Percentiles rank a stretch among this genome's conserved stretches.
Evolutionary conservation across 106 monocot species (phyloP).

Genomic region (Ottelia alismoides): DNA sequence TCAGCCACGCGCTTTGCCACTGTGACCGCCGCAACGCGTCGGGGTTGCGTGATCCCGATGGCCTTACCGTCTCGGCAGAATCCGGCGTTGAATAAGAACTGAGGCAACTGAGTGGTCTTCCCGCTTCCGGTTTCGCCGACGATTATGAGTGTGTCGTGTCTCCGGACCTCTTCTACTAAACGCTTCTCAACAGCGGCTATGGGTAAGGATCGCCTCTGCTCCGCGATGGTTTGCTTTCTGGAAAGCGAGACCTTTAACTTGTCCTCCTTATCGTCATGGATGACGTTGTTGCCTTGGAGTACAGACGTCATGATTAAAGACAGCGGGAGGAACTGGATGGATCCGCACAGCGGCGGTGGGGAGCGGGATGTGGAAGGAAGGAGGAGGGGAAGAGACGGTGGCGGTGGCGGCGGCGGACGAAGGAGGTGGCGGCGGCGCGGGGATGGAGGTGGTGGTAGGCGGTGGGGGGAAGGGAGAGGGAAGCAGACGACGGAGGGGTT

Average conservation of each 20-base stretch:
- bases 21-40: conserved; percentile 88
- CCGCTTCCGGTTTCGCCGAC: conserved; percentile 98
- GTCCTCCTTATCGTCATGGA: background rate
- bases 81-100: conserved; percentile 78
- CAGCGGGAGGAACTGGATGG: background rate
- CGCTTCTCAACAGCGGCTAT: conserved; percentile 52
- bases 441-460: background rate
- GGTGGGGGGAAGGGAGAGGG: background rate
- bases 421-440: background rate
- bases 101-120: conserved; percentile 94
- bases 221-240: background rate
- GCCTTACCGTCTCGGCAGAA: conserved; percentile 56
- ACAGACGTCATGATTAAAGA: background rate
- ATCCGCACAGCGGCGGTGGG: background rate
- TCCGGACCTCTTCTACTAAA: conserved; percentile 77
- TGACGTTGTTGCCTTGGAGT: background rate
- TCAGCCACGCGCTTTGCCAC: conserved; percentile 97
- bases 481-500: background rate
- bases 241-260: background rate
- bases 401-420: background rate
- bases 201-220: conserved; percentile 63
- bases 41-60: conserved; percentile 94
- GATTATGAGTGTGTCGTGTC: conserved; percentile 66
- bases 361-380: background rate
- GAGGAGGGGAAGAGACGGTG: background rate